A percentile compares a stretch with the other conserved stretches of the same genome.
These are phyloP conservation scores for Balamuthia mandrillaris DNA, from an alignment of 208 protist genomes.

Conservation along the genomic window DNA sequence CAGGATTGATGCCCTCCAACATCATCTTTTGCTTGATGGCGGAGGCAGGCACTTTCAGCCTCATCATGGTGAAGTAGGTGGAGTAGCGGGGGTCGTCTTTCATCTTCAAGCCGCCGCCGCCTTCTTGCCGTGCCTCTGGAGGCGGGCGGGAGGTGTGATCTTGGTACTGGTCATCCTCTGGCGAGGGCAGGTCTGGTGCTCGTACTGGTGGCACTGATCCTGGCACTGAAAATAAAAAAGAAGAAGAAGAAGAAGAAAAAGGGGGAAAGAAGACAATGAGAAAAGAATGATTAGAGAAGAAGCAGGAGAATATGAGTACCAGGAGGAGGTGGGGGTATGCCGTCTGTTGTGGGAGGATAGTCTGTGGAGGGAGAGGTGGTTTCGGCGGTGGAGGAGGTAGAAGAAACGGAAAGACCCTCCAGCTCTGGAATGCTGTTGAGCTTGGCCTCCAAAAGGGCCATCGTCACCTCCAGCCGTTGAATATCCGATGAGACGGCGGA, in stretches of 20 bases:
- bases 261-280: slow-evolving; percentile 22
- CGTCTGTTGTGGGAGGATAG: background rate
- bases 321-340: slow-evolving; percentile 12
- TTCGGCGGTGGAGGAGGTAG: background rate
- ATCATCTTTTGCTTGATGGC: slow-evolving; percentile 43
- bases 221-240: background rate
- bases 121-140: no score
- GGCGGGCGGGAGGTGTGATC: background rate
- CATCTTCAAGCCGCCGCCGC: background rate
- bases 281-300: background rate
- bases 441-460: slow-evolving; percentile 55
- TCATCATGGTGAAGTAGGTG: slow-evolving; percentile 5
- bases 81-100: slow-evolving; percentile 29
- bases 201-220: background rate
- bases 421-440: slow-evolving; percentile 46
- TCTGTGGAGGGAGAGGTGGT: background rate
- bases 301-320: slow-evolving; percentile 43
- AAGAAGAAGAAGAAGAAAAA: slow-evolving; percentile 1
- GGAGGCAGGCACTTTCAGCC: slow-evolving; percentile 14
- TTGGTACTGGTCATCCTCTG: background rate
- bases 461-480: slow-evolving; percentile 48
- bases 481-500: slow-evolving; percentile 29
- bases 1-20: slow-evolving; percentile 33
- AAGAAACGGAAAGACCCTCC: background rate
- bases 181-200: background rate